Conservation (phyloP, 176 grass and related monocot genomes). For the Carex kokanica region DNA sequence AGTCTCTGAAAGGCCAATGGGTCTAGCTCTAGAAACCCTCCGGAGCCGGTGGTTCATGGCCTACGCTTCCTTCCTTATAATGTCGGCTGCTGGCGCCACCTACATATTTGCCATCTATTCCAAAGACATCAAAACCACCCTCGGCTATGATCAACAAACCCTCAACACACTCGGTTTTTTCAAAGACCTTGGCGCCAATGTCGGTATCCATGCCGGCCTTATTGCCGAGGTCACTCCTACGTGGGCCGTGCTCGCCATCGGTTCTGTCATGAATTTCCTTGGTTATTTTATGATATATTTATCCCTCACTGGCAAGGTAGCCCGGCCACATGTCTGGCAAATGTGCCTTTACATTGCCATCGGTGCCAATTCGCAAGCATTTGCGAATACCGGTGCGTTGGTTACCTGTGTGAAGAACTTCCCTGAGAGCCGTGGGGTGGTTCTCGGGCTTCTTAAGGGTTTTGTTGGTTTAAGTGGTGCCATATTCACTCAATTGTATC, state of each 20-base stretch:
- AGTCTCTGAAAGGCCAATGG: neutral
- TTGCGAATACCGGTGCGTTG: conserved; percentile 68
- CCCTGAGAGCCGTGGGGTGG: conserved; percentile 52
- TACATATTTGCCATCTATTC: conserved; percentile 84
- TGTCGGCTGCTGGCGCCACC: conserved; percentile 54
- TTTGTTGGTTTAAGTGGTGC: conserved; percentile 82
- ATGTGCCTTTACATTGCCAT: conserved; percentile 74
- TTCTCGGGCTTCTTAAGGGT: conserved; percentile 67
- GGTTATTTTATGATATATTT: conserved; percentile 87
- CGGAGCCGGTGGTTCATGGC: conserved; percentile 74
- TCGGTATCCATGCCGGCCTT: conserved; percentile 55
- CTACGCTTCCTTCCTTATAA: conserved; percentile 64
- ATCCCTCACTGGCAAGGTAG: conserved; percentile 35
- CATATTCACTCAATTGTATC: conserved; percentile 83
- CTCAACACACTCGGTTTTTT: conserved; percentile 82
- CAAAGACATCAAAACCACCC: conserved; percentile 58
- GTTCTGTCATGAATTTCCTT: conserved; percentile 65
- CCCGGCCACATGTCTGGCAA: conserved; percentile 48
- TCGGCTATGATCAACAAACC: conserved; percentile 71
- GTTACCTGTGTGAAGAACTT: conserved; percentile 78
- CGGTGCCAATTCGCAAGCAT: conserved; percentile 67
- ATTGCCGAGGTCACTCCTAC: conserved; percentile 61
- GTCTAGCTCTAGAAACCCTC: conserved; percentile 35
- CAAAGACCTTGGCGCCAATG: conserved; percentile 78
- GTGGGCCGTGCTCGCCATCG: conserved; percentile 43